These are phyloP conservation scores for Daedaleopsis sinensis DNA, from an alignment of 768 basidiomycete genomes.

Conservation along the genomic window DNA sequence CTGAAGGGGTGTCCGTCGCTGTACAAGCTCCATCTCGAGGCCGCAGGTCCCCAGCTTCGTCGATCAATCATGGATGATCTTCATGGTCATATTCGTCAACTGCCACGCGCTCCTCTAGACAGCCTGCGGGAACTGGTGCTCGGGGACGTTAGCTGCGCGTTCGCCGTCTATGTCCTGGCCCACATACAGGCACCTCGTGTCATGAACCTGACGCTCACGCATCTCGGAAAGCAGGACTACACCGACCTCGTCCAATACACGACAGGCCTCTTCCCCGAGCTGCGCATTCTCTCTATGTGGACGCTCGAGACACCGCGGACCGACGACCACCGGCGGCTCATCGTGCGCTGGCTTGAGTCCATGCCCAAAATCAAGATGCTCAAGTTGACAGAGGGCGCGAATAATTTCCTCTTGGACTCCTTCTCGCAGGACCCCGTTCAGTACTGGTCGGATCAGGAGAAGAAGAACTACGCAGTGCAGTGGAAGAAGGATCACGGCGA, in stretches of 20 bases:
- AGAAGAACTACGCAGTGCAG: neutral
- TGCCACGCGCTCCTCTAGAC: slow-evolving; percentile 48
- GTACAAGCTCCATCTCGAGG: slow-evolving; percentile 59
- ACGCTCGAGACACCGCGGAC: slow-evolving; percentile 40
- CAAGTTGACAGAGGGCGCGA: slow-evolving; percentile 21
- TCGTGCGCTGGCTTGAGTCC: slow-evolving; percentile 57
- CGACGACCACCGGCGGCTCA: slow-evolving; percentile 26
- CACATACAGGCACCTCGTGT: slow-evolving; percentile 61
- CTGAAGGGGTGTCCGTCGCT: slow-evolving; percentile 40
- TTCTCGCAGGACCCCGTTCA: slow-evolving; percentile 47
- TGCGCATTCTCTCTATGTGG: slow-evolving; percentile 58
- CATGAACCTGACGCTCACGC: slow-evolving; percentile 60
- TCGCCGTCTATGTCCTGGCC: slow-evolving; percentile 48
- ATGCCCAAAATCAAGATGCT: slow-evolving; percentile 51
- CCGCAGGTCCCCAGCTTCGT: slow-evolving; percentile 44
- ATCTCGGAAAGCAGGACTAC: slow-evolving; percentile 54
- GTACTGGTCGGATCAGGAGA: slow-evolving; percentile 8
- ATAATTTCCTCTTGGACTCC: slow-evolving; percentile 45
- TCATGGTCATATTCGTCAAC: neutral
- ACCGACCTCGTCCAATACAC: slow-evolving; percentile 48
- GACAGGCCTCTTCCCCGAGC: slow-evolving; percentile 50
- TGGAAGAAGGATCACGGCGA: slow-evolving; percentile 1
- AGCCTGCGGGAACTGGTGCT: slow-evolving; percentile 54
- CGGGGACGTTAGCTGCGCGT: slow-evolving; percentile 55
- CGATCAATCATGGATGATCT: too few species aligned